phyloP scores from a whole-genome alignment of 73 alveolate genomes.

The Strombidium stylifer region DNA sequence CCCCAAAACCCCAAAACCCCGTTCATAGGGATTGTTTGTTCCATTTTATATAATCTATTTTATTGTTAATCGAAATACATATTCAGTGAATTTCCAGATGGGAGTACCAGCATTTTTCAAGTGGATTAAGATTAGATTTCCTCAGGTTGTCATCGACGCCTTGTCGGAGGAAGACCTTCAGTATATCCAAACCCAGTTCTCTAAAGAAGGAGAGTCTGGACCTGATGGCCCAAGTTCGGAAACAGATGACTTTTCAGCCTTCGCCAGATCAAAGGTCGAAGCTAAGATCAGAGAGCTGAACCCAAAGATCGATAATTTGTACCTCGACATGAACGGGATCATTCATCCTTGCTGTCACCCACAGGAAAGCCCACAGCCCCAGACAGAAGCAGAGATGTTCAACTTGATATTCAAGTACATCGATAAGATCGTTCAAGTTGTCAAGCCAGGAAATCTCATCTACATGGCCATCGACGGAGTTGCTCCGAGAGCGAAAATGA shows the following conservation, averaged over 20 bases:
- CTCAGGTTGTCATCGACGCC: constrained; percentile 87
- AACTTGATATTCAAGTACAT: constrained; percentile 88
- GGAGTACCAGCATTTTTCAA: constrained; percentile 98
- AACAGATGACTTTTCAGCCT: neutral
- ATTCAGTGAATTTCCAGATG: too few relatives aligned
- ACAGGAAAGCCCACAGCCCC: constrained; percentile 82
- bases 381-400: constrained; percentile 90
- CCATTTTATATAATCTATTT: too few relatives aligned
- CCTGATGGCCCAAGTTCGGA: constrained; percentile 47
- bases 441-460: constrained; percentile 88
- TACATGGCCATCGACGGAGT: constrained; percentile 98
- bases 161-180: constrained; percentile 32
- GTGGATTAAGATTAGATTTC: constrained; percentile 93
- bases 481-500: constrained; percentile 99
- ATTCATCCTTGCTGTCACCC: constrained; percentile 98
- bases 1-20: too few relatives aligned
- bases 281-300: constrained; percentile 26
- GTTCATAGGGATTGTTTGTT: too few relatives aligned
- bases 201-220: constrained; percentile 32
- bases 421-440: constrained; percentile 78
- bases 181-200: constrained; percentile 32
- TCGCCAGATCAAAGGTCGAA: neutral
- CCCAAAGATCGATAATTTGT: constrained; percentile 90
- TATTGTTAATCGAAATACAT: too few relatives aligned
- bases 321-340: constrained; percentile 99